Base-by-base conservation (phyloP, 768 basidiomycete species). In the Trametes maxima region DNA sequence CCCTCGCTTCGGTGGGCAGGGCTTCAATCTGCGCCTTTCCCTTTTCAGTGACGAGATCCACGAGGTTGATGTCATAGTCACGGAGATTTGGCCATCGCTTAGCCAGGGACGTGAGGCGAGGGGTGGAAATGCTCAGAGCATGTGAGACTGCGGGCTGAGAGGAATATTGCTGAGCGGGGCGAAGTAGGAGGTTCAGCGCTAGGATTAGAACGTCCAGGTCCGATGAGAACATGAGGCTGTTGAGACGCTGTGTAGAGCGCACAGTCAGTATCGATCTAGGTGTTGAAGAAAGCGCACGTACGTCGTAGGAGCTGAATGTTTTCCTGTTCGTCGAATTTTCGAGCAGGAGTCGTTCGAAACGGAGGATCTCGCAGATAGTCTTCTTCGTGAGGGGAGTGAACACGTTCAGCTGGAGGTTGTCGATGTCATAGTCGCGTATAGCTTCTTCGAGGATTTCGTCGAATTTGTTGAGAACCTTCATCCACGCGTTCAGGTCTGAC, bases 261-360 rank as follows among this genome's bases (percentile, higher is more conserved):
- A 40, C 5, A 17, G 42, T 53, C 10, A 65, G 46, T 22, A 35
- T 14, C 45, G 36, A 21, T 43, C 3, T 6, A 42, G 42, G 57
- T 48, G 45, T 43, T 42, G 53, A 55, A 57, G 47, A 51, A 21
- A 54, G 55, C 54, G 48, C n/a, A 79, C 94, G 76, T 76, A 98
- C 96, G 73, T 99, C 97, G 75, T 97, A 99, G 4, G 94, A 96
- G 62, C 85, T 88, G 76, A 89, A 99, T 59, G 95, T 91, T 79
- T 98, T 98, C 70, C 97, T 81, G 73, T 96, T 98, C 42, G 97
- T 99, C 48, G 95, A 96, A 74, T 98, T 97, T 77, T 98, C 97
- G 69, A 99, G 79, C 53, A 99, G 77, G 40, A 98, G 76, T 63
- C 92, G 84, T 77, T 94, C 87, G 65, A 99, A 95, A 66, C 87